Base-by-base conservation (phyloP, 2,329 filamentous ascomycete species). In the Xylariaceae sp. region DNA sequence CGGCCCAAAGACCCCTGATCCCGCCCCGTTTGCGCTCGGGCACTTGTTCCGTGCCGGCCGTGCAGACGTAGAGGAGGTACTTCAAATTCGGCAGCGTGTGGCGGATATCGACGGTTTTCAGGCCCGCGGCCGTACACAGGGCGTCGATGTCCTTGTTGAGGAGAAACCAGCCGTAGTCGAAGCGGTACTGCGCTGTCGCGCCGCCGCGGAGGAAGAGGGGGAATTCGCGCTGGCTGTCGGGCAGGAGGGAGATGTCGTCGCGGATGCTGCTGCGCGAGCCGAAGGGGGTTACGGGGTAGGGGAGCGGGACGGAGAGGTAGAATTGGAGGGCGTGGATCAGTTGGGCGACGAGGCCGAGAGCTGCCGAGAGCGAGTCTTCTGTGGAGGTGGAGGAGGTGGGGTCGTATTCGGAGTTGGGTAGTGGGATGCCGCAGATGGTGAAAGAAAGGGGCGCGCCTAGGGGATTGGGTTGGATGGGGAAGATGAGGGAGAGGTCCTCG, bases 161-260 rank as follows among this genome's bases (percentile, higher is more conserved):
- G n/a, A 97, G 78, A 68, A 97, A 99, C 71, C 96, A 94, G 9
- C 82, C 94, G 72, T 97, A 99, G 68, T 97, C 93, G 73, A 97
- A 97, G 2, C 93, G 87, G 76, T 93, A 97, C 51, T 92, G 85
- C 0, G 91, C 85, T 2, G 70, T 82, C n/a, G 76, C 89, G 74
- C 82, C 82, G 13, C 83, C 82, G 1, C 81, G 75, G 0, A 85
- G 71, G 73, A 92, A 92, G 0, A 99, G 81, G 0, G 94, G 94
- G 68, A 96, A 99, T 4, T 85, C 86, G 56, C 87, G 80, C 51
- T 86, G 82, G 57, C 75, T 5, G 71, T 72, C 70, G 13, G 44
- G 67, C 2, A 77, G 67, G 18, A 75, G 64, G 9, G 75, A 77
- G 44, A 92, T 84, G 2, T 84, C 82, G 67, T 92, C 88, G 53